Conservation (phyloP, 2,329 filamentous ascomycete genomes). For the Talaromyces sp. region DNA sequence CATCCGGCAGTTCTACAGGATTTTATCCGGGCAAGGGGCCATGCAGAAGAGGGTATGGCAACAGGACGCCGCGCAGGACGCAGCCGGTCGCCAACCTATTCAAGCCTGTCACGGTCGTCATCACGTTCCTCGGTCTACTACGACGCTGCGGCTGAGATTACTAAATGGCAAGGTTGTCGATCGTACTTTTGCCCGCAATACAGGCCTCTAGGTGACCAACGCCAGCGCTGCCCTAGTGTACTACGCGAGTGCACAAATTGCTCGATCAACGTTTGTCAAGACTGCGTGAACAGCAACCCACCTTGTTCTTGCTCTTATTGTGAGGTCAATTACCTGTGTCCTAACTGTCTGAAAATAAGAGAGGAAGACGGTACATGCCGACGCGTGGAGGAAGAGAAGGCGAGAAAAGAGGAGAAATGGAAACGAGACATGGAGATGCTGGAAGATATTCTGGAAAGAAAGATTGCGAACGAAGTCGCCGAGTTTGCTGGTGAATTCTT, state of each 20-base stretch:
- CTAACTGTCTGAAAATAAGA: conserved; percentile 40
- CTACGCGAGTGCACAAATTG: conserved; percentile 46
- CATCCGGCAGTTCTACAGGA: conserved; percentile 23
- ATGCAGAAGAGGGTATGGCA: conserved; percentile 21
- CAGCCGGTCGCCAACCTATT: conserved; percentile 38
- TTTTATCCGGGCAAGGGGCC: conserved; percentile 21
- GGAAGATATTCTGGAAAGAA: conserved; percentile 38
- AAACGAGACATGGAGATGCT: conserved; percentile 41
- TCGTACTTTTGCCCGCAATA: conserved; percentile 47
- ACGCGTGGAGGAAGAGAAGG: conserved; percentile 37
- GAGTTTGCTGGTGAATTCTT: conserved; percentile 43
- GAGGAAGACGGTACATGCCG: conserved; percentile 40
- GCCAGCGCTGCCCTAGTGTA: conserved; percentile 42
- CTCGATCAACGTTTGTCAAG: conserved; percentile 45
- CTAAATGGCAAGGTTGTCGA: conserved; percentile 47
- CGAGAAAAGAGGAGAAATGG: conserved; percentile 38
- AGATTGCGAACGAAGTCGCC: conserved; percentile 42
- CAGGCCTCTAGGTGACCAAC: conserved; percentile 43
- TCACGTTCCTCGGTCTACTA: conserved; percentile 38
- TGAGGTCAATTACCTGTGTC: conserved; percentile 42
- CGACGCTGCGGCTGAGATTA: conserved; percentile 35
- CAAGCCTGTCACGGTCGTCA: conserved; percentile 40
- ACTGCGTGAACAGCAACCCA: conserved; percentile 40
- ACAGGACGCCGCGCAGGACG: conserved; percentile 31
- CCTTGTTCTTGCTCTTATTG: conserved; percentile 45